These are phyloP conservation scores for Auricularia sp. DNA, from an alignment of 768 basidiomycete genomes.

Conservation along the genomic window DNA sequence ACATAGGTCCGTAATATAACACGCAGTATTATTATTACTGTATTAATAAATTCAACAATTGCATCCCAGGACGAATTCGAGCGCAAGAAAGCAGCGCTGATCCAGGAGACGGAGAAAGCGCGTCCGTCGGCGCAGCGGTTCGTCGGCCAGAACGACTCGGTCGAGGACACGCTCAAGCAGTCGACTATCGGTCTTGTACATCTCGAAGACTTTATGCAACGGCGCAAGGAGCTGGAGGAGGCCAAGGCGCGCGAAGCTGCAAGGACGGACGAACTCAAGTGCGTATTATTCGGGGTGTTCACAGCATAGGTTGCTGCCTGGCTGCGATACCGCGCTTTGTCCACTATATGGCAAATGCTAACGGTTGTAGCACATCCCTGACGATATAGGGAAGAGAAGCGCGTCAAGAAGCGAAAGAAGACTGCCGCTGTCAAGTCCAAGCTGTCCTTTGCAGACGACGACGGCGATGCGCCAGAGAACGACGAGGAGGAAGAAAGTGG, in stretches of 20 bases:
- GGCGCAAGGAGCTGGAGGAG: slow-evolving; percentile 81
- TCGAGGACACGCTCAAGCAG: slow-evolving; percentile 88
- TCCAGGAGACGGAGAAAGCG: slow-evolving; percentile 86
- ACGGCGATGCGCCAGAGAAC: slow-evolving; percentile 23
- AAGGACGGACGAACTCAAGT: slow-evolving; percentile 76
- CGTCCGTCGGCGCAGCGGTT: slow-evolving; percentile 82
- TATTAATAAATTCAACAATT: too few species aligned
- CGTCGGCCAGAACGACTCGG: slow-evolving; percentile 86
- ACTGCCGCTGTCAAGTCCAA: slow-evolving; percentile 58
- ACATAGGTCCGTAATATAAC: neutral
- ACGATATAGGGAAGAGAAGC: slow-evolving; percentile 69
- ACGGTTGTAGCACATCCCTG: slow-evolving; percentile 74
- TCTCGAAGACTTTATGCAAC: slow-evolving; percentile 88
- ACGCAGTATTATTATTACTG: slow-evolving; percentile 34
- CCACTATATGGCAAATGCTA: slow-evolving; percentile 40
- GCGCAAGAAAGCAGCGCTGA: slow-evolving; percentile 68
- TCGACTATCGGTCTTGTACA: slow-evolving; percentile 86
- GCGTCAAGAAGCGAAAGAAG: slow-evolving; percentile 90
- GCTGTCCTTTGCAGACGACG: slow-evolving; percentile 85
- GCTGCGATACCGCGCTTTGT: slow-evolving; percentile 1
- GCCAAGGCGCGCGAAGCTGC: slow-evolving; percentile 86
- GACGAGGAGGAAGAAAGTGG: slow-evolving; percentile 23
- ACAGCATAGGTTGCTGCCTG: neutral
- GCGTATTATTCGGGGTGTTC: slow-evolving; percentile 33
- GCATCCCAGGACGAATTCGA: slow-evolving; percentile 53